These are phyloP conservation scores for Naganishia antarctica DNA, from an alignment of 768 basidiomycete species.

Conservation along the genomic window DNA sequence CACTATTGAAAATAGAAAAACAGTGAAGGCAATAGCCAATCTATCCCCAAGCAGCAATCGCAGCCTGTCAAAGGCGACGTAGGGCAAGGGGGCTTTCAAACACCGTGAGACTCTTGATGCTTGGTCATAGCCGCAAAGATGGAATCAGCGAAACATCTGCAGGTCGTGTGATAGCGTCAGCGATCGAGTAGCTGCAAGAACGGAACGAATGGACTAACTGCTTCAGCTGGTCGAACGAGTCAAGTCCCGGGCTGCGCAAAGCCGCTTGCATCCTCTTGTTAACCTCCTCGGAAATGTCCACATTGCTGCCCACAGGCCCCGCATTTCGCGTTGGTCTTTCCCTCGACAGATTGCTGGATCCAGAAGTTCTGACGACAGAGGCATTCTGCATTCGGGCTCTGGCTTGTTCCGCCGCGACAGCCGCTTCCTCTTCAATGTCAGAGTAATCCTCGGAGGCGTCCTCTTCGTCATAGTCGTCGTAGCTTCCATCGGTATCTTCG, in stretches of 20 bases:
- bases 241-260: not conserved
- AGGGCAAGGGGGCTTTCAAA: too few species aligned
- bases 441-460: constrained; percentile 2
- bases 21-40: too few species aligned
- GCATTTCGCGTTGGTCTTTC: not conserved
- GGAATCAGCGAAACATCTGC: constrained; percentile 4
- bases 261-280: constrained; percentile 15
- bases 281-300: constrained; percentile 5
- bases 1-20: too few species aligned
- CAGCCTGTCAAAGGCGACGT: too few species aligned
- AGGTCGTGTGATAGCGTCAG: not conserved
- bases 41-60: too few species aligned
- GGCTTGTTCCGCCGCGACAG: constrained; percentile 4
- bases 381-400: constrained; percentile 3
- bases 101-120: not conserved
- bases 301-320: not conserved
- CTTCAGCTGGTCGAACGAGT: constrained; percentile 15
- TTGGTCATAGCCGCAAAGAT: constrained; percentile 15
- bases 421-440: constrained; percentile 23
- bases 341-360: not conserved
- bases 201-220: not conserved
- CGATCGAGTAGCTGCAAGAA: not conserved
- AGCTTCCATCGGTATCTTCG: constrained; percentile 23
- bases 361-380: not conserved
- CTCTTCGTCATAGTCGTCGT: constrained; percentile 12